These are phyloP conservation scores for Thraustotheca clavata DNA, from an alignment of 352 stramenopile genomes.

Conservation along the genomic window DNA sequence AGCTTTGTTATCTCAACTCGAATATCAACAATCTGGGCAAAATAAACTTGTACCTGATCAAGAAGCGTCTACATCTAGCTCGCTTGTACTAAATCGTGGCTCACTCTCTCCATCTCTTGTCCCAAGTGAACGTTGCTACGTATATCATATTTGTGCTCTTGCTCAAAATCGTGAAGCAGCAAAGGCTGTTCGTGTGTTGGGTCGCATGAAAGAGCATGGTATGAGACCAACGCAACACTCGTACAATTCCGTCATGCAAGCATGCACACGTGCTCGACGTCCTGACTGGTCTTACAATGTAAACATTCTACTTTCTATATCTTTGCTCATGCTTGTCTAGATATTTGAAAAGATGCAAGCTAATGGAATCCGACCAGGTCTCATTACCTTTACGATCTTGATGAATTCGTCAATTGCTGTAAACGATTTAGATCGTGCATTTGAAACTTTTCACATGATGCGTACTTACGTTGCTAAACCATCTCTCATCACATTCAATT, in stretches of 20 bases:
- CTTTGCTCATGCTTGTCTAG: not conserved
- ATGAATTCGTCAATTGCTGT: slow-evolving; percentile 70
- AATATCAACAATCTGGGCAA: slow-evolving; percentile 33
- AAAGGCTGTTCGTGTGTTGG: slow-evolving; percentile 56
- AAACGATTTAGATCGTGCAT: slow-evolving; percentile 65
- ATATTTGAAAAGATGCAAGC: slow-evolving; percentile 83
- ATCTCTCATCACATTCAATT: slow-evolving; percentile 59
- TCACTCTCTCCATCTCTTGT: slow-evolving; percentile 38
- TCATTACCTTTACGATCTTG: slow-evolving; percentile 67
- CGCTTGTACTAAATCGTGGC: slow-evolving; percentile 34
- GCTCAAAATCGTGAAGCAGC: slow-evolving; percentile 31
- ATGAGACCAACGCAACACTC: slow-evolving; percentile 40
- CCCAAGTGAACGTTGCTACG: slow-evolving; percentile 57
- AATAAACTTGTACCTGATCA: not conserved
- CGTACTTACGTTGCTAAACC: slow-evolving; percentile 59
- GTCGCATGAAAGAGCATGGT: slow-evolving; percentile 71
- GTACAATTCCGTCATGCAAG: slow-evolving; percentile 81
- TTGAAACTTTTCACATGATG: slow-evolving; percentile 82
- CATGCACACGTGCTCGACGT: slow-evolving; percentile 52
- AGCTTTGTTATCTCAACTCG: slow-evolving; percentile 61
- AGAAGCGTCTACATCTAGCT: slow-evolving; percentile 19
- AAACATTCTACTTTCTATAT: not conserved
- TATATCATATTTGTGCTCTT: slow-evolving; percentile 65
- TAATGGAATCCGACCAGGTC: slow-evolving; percentile 47
- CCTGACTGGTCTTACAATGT: slow-evolving; percentile 70